Conservation (phyloP, 2,329 filamentous ascomycete species). For the Fusarium albidum region DNA sequence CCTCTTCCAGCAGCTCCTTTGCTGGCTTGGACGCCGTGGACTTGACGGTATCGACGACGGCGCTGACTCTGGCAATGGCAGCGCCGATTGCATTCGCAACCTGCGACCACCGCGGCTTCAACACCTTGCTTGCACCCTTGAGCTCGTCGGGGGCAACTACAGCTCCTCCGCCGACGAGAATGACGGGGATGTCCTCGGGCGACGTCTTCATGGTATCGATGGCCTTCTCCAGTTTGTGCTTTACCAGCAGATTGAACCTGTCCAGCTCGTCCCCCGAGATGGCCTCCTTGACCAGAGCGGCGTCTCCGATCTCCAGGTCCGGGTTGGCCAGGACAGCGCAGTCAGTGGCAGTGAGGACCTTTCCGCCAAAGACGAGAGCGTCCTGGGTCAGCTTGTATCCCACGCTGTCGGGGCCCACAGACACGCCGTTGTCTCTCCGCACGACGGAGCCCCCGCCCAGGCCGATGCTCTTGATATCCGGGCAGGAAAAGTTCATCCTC, state of each 20-base stretch:
- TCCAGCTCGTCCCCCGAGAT: constrained; percentile 45
- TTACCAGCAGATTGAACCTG: constrained; percentile 52
- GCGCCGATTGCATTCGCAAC: constrained; percentile 73
- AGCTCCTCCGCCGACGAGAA: constrained; percentile 71
- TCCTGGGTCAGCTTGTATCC: constrained; percentile 64
- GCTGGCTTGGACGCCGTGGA: constrained; percentile 53
- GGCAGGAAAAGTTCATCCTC: constrained; percentile 66
- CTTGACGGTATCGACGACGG: constrained; percentile 59
- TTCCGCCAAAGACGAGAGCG: constrained; percentile 64
- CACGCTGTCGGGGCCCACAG: constrained; percentile 69
- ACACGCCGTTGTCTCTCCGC: constrained; percentile 47
- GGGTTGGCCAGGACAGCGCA: constrained; percentile 49
- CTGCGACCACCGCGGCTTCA: constrained; percentile 64
- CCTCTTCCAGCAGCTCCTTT: constrained; percentile 48
- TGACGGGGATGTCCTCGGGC: constrained; percentile 64
- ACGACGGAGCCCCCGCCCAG: constrained; percentile 67
- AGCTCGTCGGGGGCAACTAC: constrained; percentile 65
- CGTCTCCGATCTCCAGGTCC: constrained; percentile 52
- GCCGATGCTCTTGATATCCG: constrained; percentile 67
- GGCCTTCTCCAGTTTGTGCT: constrained; percentile 60
- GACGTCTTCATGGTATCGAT: constrained; percentile 72
- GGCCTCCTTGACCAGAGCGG: constrained; percentile 44
- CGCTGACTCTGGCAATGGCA: constrained; percentile 67
- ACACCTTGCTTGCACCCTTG: constrained; percentile 61
- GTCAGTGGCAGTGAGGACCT: constrained; percentile 67